Evolutionary conservation across 305 asterid species (phyloP), one percentile per base, ranked within the genome.

Genomic region (Solanum hybrid): DNA sequence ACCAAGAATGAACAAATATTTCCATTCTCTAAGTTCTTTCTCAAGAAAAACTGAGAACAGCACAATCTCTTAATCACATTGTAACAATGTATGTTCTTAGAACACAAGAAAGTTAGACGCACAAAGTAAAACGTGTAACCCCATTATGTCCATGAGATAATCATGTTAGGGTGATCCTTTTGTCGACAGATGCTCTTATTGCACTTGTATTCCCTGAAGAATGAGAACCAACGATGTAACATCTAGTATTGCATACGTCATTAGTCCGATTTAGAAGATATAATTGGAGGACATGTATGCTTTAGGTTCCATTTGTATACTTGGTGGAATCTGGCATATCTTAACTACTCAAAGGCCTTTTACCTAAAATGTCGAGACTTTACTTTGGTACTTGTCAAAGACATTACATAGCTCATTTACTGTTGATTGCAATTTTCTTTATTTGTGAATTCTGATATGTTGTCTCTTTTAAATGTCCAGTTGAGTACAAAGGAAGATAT

Each of bases 381-480:
- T 38, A 81, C 33, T 27, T 24, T 24, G 33, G 61, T 32, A 80
- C 34, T 38, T 38, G 0, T 81, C 68, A 24, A 81, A 81, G 72
- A 5, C 72, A 82, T 41, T 41, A 3, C 27, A 15, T 45, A 41
- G 27, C 20, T 83, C 27, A 45, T 29, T 7, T 82, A 82, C 20
- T 45, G 73, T 9, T 45, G 27, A 29, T 45, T 84, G 31, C 20
- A 22, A 51, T 8, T 24, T 22, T 38, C 73, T 77, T 45, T 34
- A 22, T 88, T 87, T 34, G 73, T 31, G 4, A 5, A 68, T 78
- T 90, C 92, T 91, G 85, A 91, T 89, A 77, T 85, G 37, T 20
- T 79, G 68, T 86, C n/a, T 29, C 65, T 77, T 73, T 15, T 33
- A 36, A 51, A 87, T 79, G 78, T 33, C 34, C 96, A 94, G 96